Evolutionary conservation across 768 basidiomycete genomes (phyloP), one percentile per base, ranked within the genome.

Genomic region (Mycena indigotica): DNA sequence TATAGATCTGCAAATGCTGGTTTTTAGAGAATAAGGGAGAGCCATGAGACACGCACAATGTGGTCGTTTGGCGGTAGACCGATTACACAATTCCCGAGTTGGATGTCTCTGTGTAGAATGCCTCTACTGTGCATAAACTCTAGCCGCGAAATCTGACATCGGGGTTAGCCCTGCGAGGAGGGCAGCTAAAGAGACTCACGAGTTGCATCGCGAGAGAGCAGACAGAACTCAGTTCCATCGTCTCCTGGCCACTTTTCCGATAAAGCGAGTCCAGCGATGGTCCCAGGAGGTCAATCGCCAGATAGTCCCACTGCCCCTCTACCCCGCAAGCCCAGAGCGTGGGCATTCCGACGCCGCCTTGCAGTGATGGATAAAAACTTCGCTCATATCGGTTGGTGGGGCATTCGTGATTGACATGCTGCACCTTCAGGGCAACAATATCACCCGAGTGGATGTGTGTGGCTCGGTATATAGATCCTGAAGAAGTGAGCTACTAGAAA

Each of bases 221-320:
- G 38, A 87, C 86, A 50, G 84, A 88, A 38, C 89, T 78, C 15
- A 91, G 66, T 71, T 89, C 88, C 77, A 91, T 80, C 4, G 72
- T 72, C 19, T 80, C 79, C 67, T 81, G 83, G 35, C 82, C 84
- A 56, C 75, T 80, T 64, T 75, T 76, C 56, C 81, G 77, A 69
- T 81, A 82, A 52, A 91, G 71, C 40, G 66, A 81, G 62, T 91
- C 88, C 49, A 92, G 71, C 66, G 88, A 90, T 21, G 80, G 66
- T 15, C 89, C 89, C 13, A 92, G 80, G 15, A 92, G 73, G 69
- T 87, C 86, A 64, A 92, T 89, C n/a, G 83, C 89, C 39, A 92
- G 84, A 70, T 80, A 88, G 65, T 86, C 83, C 85, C 85, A 87
- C 57, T 73, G 72, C 4, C 80, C 83, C 52, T 82, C 73, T 2